Conservation (phyloP, 371 early-diverging fungal species). For the Mortierella sp. region DNA sequence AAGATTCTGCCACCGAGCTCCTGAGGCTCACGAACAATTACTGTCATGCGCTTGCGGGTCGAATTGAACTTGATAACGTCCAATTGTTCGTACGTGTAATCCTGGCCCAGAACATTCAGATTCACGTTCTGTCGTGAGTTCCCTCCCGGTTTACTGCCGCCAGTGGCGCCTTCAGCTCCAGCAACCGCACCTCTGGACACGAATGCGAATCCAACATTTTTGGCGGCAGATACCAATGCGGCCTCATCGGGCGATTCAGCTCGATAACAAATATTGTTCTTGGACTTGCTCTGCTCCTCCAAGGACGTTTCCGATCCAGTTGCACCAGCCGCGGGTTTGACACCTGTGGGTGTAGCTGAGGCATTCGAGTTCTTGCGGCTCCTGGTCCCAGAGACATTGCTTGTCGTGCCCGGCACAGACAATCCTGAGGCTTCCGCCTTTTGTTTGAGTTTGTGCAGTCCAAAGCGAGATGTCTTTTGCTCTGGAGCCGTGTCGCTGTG, state of each 20-base stretch:
- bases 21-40: conserved; percentile 81
- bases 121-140: conserved; percentile 62
- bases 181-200: conserved; percentile 56
- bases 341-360: background rate
- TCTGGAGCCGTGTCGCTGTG: conserved; percentile 10
- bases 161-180: background rate
- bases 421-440: conserved; percentile 36
- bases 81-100: conserved; percentile 76
- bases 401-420: conserved; percentile 14
- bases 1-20: conserved; percentile 83
- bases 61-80: conserved; percentile 92
- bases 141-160: conserved; percentile 24
- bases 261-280: conserved; percentile 57
- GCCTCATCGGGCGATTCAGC: conserved; percentile 91
- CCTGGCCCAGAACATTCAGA: conserved; percentile 76
- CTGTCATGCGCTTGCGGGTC: conserved; percentile 96
- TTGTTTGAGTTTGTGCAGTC: conserved; percentile 38
- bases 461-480: conserved; percentile 8
- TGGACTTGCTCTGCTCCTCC: conserved; percentile 24
- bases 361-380: conserved; percentile 42
- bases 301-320: conserved; percentile 6
- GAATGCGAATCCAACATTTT: conserved; percentile 89
- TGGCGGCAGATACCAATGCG: conserved; percentile 89
- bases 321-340: background rate
- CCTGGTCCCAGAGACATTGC: conserved; percentile 17